Conservation (phyloP, 164 flowering plant species). For the Liquidambar formosana region DNA sequence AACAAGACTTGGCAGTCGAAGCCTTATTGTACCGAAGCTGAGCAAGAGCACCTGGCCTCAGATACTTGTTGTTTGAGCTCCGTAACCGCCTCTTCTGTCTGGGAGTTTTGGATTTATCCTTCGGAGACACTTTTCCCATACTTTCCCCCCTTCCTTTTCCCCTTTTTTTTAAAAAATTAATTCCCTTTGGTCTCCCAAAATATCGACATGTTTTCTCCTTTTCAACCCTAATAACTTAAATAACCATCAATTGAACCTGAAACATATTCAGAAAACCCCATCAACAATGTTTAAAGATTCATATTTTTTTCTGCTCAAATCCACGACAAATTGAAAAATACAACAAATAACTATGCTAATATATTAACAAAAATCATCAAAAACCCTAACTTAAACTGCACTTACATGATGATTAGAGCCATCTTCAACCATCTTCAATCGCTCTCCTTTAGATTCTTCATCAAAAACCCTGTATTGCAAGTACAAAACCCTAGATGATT, state of each 20-base stretch:
- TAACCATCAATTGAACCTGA: slow-evolving; percentile 8
- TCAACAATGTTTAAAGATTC: background rate
- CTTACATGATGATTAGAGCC: background rate
- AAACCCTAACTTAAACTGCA: slow-evolving; percentile 1
- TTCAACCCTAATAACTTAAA: slow-evolving; percentile 5
- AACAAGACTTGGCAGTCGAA: slow-evolving; percentile 52
- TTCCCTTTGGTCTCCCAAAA: background rate
- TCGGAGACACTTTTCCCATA: slow-evolving; percentile 72
- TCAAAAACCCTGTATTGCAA: background rate
- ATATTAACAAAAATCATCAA: background rate
- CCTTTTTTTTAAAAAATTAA: background rate
- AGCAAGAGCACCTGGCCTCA: slow-evolving; percentile 82
- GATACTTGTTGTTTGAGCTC: slow-evolving; percentile 50
- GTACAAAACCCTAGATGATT: background rate
- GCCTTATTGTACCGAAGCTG: slow-evolving; percentile 60
- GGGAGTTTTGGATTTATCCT: slow-evolving; percentile 32
- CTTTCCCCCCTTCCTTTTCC: background rate
- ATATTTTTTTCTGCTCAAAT: background rate
- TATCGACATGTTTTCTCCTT: background rate
- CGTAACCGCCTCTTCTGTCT: slow-evolving; percentile 47
- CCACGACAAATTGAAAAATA: background rate
- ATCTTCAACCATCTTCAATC: background rate
- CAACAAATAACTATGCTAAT: too few relatives aligned
- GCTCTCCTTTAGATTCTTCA: background rate
- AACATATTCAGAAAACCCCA: background rate